Base-by-base conservation (phyloP, 2,329 filamentous ascomycete genomes). In the Neofusicoccum ribis region DNA sequence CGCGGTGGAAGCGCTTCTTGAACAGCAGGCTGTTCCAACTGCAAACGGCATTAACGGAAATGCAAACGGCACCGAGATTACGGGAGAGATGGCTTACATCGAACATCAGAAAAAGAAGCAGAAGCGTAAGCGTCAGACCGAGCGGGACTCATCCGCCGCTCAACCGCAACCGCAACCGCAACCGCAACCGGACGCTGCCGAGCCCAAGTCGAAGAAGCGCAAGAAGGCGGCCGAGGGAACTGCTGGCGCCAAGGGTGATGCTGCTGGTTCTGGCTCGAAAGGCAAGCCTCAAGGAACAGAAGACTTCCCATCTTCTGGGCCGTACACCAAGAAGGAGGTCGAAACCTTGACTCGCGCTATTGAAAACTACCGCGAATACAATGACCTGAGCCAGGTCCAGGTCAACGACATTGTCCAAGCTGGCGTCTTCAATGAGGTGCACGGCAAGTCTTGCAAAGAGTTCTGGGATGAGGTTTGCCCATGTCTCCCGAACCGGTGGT, bases 381-480 rank as follows among this genome's bases (percentile, higher is more conserved):
- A 72, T 17, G 59, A 66, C 36, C 64, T 69, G 37, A 67, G 43
- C 14, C 46, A 65, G 52, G 36, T 50, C 11, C 64, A 71, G 15
- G 68, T 73, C 49, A 71, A 72, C 50, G 65, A 67, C 2, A 65
- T 69, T 5, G 70, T 73, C 14, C 69, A 70, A 51, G 63, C 65
- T 3, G 46, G 52, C 37, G 63, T 59, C 34, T 59, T 54, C 49
- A 56, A 39, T n/a, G 62, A 64, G 12, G 62, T 64, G 39, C 61
- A 63, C 11, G 37, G 47, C 34, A 64, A 64, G 51, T 49, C 62
- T 46, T 67, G 37, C n/a, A 63, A 63, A 17, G 63, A 68, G 9
- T 65, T 79, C 36, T 79, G 75, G 69, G 70, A 74, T 5, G 74
- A 77, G 5, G 69, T 77, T 0, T 68, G 70, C 31, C 69, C 70